Evolutionary conservation across 140 eudicot genomes (phyloP).

Genomic region (Stevia rebaudiana): DNA sequence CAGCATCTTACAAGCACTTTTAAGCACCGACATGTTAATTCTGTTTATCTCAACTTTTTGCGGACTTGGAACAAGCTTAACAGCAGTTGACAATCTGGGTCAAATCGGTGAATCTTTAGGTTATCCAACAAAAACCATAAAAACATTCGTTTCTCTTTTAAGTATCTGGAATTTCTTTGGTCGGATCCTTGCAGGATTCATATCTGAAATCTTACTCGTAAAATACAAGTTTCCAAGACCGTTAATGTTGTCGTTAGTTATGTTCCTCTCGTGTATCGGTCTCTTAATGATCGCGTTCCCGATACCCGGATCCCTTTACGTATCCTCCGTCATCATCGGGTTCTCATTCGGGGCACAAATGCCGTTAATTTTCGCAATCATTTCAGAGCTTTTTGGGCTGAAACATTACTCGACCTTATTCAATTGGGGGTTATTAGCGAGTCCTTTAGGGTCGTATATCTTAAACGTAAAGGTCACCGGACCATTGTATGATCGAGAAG

Average conservation of each 20-base stretch:
- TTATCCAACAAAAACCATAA: constrained; percentile 34
- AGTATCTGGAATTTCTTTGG: constrained; percentile 63
- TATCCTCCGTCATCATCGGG: constrained; percentile 46
- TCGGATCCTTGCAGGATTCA: constrained; percentile 43
- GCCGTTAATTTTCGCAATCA: constrained; percentile 41
- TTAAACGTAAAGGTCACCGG: constrained; percentile 45
- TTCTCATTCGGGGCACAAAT: constrained; percentile 57
- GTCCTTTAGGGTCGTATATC: constrained; percentile 53
- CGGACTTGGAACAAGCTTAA: constrained; percentile 46
- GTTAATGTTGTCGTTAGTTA: constrained; percentile 31
- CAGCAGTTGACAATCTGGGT: constrained; percentile 59
- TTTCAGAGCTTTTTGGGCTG: constrained; percentile 54
- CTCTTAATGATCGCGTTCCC: constrained; percentile 41
- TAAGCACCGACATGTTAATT: constrained; percentile 50
- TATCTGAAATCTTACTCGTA: constrained; percentile 33
- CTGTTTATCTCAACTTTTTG: constrained; percentile 47
- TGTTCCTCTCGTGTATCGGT: constrained; percentile 40
- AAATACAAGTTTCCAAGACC: constrained; percentile 43
- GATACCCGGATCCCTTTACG: constrained; percentile 41
- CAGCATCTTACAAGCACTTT: constrained; percentile 44
- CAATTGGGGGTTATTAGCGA: constrained; percentile 51
- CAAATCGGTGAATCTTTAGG: constrained; percentile 59
- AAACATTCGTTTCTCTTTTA: constrained; percentile 40
- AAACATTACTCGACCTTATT: constrained; percentile 52
- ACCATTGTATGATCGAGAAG: constrained; percentile 49